phyloP scores from a whole-genome alignment of 257 asterid genomes.

The Solanum sitiens region DNA sequence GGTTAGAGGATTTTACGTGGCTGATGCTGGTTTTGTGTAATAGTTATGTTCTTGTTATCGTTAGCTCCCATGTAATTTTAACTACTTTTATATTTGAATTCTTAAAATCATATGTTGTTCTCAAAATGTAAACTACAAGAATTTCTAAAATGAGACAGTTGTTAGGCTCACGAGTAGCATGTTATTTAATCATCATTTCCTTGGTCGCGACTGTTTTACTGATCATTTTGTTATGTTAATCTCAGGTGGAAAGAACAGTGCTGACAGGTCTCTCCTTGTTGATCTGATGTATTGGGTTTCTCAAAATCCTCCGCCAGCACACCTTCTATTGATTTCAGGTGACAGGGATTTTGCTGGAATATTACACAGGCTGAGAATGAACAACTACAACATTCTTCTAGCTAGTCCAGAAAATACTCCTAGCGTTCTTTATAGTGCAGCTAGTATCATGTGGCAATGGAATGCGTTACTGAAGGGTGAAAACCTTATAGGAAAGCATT shows the following conservation, averaged over 20 bases:
- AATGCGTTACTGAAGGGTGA: conserved; percentile 66
- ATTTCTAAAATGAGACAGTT: neutral
- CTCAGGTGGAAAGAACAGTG: conserved; percentile 89
- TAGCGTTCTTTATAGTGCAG: conserved; percentile 72
- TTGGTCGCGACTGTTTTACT: neutral
- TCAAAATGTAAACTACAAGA: neutral
- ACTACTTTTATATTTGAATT: neutral
- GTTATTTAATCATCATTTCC: neutral
- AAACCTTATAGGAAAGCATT: conserved; percentile 59
- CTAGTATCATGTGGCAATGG: conserved; percentile 98
- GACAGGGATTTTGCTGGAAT: conserved; percentile 80
- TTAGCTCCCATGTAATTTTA: neutral
- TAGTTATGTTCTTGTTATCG: neutral
- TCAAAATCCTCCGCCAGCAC: conserved; percentile 97
- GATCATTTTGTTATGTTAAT: neutral
- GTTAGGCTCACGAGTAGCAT: neutral
- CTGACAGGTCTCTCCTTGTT: conserved; percentile 83
- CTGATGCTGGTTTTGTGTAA: neutral
- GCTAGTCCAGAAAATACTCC: conserved; percentile 61
- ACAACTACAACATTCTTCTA: conserved; percentile 75
- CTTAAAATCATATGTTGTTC: neutral
- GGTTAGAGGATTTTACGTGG: neutral
- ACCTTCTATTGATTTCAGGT: conserved; percentile 74
- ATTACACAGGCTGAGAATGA: conserved; percentile 78
- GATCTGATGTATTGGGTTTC: conserved; percentile 95